These are phyloP conservation scores for Tolypocladium endophyticum DNA, from an alignment of 2,329 filamentous ascomycete species.

Conservation along the genomic window DNA sequence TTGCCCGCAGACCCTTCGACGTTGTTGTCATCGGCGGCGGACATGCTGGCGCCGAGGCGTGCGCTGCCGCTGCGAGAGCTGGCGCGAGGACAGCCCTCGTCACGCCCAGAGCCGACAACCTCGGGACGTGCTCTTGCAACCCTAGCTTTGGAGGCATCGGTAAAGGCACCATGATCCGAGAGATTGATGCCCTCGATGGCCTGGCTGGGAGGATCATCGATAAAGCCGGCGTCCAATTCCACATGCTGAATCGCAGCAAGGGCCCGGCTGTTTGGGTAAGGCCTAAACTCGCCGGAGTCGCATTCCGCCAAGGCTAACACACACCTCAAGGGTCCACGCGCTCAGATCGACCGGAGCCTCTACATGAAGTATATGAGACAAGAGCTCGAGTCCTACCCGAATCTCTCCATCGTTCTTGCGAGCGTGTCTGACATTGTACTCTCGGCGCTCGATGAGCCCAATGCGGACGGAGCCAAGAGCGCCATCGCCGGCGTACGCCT, in stretches of 20 bases:
- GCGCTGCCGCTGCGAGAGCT: conserved; percentile 76
- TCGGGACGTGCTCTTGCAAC: conserved; percentile 94
- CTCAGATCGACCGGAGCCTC: conserved; percentile 84
- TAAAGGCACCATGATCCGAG: conserved; percentile 90
- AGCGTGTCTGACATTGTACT: conserved; percentile 85
- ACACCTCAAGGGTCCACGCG: conserved; percentile 58
- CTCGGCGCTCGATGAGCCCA: conserved; percentile 34
- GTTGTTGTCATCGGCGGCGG: conserved; percentile 93
- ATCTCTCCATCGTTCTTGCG: conserved; percentile 70
- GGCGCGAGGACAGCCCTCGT: conserved; percentile 84
- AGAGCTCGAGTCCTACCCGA: conserved; percentile 68
- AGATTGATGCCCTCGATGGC: conserved; percentile 91
- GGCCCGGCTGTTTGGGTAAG: conserved; percentile 83
- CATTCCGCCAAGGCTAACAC: neutral
- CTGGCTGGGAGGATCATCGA: conserved; percentile 82
- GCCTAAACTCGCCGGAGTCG: neutral
- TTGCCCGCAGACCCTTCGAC: conserved; percentile 56
- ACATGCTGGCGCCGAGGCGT: conserved; percentile 91
- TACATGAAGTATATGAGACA: conserved; percentile 88
- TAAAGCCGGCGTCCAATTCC: conserved; percentile 90
- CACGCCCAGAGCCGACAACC: conserved; percentile 78
- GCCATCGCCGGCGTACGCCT: conserved; percentile 77
- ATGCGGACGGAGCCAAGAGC: conserved; percentile 39
- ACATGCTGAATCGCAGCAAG: conserved; percentile 77
- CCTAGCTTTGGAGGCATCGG: conserved; percentile 97